Evolutionary conservation across 768 basidiomycete genomes (phyloP), one percentile per base, ranked within the genome.

Genomic region (Roridomyces roridus): DNA sequence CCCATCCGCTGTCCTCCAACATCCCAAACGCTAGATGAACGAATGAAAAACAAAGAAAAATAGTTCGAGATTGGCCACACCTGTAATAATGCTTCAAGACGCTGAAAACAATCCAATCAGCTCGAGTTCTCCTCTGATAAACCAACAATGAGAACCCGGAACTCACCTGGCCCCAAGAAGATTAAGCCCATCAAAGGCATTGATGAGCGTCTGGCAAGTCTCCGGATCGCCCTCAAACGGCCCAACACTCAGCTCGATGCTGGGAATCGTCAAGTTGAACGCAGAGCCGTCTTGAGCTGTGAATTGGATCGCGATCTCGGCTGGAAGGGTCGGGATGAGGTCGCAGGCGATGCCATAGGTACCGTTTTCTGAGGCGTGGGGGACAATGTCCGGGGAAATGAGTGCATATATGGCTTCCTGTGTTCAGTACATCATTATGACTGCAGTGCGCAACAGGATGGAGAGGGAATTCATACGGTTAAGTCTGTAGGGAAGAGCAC

Each of bases 251-350:
- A n/a, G n/a, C n/a, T n/a, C n/a, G n/a, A n/a, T 77, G 69, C 80
- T 82, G 20, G 83, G 83, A 56, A 85, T 82, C 6, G 82, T 84
- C 29, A 85, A 69, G 62, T 84, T 81, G 73, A 85, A 85, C n/a
- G 76, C 74, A 26, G 51, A 60, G 37, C 82, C 83, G 23, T 63
- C 49, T 54, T 78, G 73, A 18, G 78, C 78, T 20, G 79, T 79
- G 72, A 85, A 85, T 8, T 73, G 68, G 62, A 86, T 74, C 61
- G 79, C 78, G 64, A 85, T 83, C 53, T 68, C 72, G 9, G 84
- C 83, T 37, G 80, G 78, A 39, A 85, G 72, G 6, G 77, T 72
- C 25, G 71, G 56, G 57, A 85, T 79, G 51, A 72, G 69, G 58
- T 67, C 63, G 72, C 84, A 85, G 9, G 82, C 69, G 59, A 83